Base-by-base conservation (phyloP, 305 asterid species). In the Ajuga reptans region DNA sequence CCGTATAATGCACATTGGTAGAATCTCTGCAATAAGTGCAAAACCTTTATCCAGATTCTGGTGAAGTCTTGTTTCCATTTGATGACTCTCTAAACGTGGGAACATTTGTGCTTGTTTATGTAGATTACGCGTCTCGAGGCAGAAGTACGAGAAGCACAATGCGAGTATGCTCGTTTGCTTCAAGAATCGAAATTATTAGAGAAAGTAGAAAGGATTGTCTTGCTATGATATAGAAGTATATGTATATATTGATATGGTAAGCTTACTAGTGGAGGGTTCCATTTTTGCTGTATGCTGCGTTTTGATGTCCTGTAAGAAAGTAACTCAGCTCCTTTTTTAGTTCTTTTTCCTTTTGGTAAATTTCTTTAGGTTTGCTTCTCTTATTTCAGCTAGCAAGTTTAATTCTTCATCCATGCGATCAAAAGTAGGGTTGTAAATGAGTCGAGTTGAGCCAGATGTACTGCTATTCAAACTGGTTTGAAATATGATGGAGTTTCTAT, bases 141-240 rank as follows among this genome's bases (percentile, higher is more conserved):
- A 56, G 87, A 84, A 70, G 47, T 90, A 68, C 68, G 49, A 60
- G 84, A 79, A 74, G 81, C 83, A n/a, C 84, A 72, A 1, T 80
- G 75, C 0, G 84, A 76, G 73, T 81, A 84, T 49, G 83, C 79
- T 51, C 89, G 84, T 18, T 50, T 89, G 85, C 77, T 80, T 73
- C 58, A 81, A 41, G 89, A 89, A 66, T 70, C 81, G 5, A 81
- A 77, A 42, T 1, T 69, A 46, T 54, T 85, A 79, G 96, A 86
- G 63, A 84, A 67, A 73, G 75, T 70, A 69, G 83, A 79, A 74
- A 58, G 5, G 69, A 66, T 51, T 62, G 5, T 17, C 18, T 65
- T 45, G 59, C 43, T 43, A 21, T 60, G 18, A 7, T 46, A 21
- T 21, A 21, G 1, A 21, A 21, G 27, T 21, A 21, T 21, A 16